Percentiles rank a stretch among this genome's conserved stretches.
Conservation (phyloP, 768 basidiomycete genomes). For the Naganishia antarctica region DNA sequence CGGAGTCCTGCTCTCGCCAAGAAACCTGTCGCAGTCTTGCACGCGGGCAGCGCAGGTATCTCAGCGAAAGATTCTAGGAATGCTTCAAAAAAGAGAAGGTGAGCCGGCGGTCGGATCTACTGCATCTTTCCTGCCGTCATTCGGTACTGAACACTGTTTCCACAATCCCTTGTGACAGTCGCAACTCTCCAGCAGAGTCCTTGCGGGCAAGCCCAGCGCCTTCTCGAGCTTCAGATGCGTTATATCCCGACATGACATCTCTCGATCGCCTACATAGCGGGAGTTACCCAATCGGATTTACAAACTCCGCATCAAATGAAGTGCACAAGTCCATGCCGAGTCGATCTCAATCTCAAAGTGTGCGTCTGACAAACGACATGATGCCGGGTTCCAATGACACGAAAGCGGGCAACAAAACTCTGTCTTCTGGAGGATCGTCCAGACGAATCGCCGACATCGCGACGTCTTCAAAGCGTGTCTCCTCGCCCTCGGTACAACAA, state of each 20-base stretch:
- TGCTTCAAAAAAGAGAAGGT: slow-evolving; percentile 3
- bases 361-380: not conserved
- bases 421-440: not conserved
- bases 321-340: not conserved
- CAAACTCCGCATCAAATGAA: not conserved
- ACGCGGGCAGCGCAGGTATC: not conserved
- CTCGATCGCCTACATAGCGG: not conserved
- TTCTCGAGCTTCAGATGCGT: not conserved
- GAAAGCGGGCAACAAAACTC: not conserved
- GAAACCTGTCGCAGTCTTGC: not conserved
- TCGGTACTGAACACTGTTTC: not conserved
- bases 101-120: not conserved
- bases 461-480: not conserved
- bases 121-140: not conserved
- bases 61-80: not conserved
- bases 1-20: not conserved
- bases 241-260: not conserved
- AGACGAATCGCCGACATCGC: not conserved
- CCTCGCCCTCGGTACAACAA: not conserved
- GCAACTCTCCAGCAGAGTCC: slow-evolving; percentile 1
- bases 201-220: not conserved
- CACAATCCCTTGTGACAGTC: not conserved
- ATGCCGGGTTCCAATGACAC: not conserved
- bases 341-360: not conserved
- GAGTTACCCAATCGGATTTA: not conserved